Conservation (phyloP, 192 early-diverging fungal genomes). For the Powellomyces hirtus region DNA sequence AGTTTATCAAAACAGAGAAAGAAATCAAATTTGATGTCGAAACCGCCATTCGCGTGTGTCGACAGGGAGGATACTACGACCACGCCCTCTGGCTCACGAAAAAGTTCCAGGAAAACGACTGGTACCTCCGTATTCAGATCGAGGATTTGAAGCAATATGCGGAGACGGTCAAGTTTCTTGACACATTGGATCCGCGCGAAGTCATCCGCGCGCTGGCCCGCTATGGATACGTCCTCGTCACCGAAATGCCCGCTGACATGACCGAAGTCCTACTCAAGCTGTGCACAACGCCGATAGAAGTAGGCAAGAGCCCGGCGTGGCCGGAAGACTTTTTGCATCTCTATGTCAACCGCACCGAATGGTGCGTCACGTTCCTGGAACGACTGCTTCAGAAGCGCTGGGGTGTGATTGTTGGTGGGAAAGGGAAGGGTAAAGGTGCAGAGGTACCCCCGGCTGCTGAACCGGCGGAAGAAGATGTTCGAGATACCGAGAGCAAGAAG, state of each 20-base stretch:
- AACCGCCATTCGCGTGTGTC: constrained; percentile 90
- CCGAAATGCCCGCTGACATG: constrained; percentile 46
- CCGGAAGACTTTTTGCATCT: constrained; percentile 75
- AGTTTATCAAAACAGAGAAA: constrained; percentile 70
- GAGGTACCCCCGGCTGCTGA: background rate
- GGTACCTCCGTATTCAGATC: constrained; percentile 85
- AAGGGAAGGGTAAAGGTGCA: constrained; percentile 17
- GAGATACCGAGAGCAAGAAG: constrained; percentile 55
- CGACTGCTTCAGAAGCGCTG: constrained; percentile 76
- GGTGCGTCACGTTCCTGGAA: constrained; percentile 83
- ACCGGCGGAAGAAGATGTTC: background rate
- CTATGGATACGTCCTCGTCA: constrained; percentile 49
- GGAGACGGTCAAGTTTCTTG: constrained; percentile 75
- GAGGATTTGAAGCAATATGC: constrained; percentile 83
- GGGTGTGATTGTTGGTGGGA: constrained; percentile 37
- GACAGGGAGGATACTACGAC: constrained; percentile 83
- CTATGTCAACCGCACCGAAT: constrained; percentile 81
- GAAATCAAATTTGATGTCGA: constrained; percentile 82
- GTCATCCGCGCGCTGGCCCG: constrained; percentile 25
- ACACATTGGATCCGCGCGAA: constrained; percentile 29
- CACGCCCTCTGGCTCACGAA: constrained; percentile 91
- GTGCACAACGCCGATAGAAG: constrained; percentile 23
- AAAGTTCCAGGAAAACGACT: constrained; percentile 76
- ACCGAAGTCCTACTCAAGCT: constrained; percentile 47
- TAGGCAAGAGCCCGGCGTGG: constrained; percentile 1